Base-by-base conservation (phyloP, 768 basidiomycete genomes). In the Gloeopeniophorella convolvens region DNA sequence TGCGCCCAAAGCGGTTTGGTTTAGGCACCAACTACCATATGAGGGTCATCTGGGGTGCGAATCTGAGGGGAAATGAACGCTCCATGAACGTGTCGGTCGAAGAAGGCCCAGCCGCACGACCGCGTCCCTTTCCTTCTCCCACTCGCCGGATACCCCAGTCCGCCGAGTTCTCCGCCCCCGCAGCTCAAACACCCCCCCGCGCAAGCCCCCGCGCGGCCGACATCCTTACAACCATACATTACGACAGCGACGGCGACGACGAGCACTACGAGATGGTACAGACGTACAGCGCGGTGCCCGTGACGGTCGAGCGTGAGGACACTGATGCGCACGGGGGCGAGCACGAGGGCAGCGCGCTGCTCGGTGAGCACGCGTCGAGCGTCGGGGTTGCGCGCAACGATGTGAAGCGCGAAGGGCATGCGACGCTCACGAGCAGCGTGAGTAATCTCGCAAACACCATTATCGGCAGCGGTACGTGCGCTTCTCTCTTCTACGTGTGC, bases 391-490 rank as follows among this genome's bases (percentile, higher is more conserved):
- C 26, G 51, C 48, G 36, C 48, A 52, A 52, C 44, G 65, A 64
- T 43, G 60, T 50, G 23, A 59, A 61, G 42, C 65, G 55, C 48
- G 84, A 86, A 16, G 90, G 90, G 0, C 79, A 78, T 65, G 90
- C 88, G 10, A 78, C 70, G 35, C 65, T 91, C 23, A 56, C 72
- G 16, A 86, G 85, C 56, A 82, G 80, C 42, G 73, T 89, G 44
- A 83, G 86, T 57, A 92, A 92, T 62, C 70, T 96, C 35, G 71
- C 82, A 21, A 96, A 96, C 59, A 96, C 93, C 0, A 91, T 94
- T 60, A 85, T 96, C 58, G 92, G 92, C 12, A 94, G 87, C 47
- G 90, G 90, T 82, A 65, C 60, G 77, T 52, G n/a, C n/a, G 16
- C 36, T 33, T 39, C 13, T 45, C 18, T 21, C 9, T 15, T 16